Conservation (phyloP, 1,139 yeast species). For the Arxiozyma telluris region DNA sequence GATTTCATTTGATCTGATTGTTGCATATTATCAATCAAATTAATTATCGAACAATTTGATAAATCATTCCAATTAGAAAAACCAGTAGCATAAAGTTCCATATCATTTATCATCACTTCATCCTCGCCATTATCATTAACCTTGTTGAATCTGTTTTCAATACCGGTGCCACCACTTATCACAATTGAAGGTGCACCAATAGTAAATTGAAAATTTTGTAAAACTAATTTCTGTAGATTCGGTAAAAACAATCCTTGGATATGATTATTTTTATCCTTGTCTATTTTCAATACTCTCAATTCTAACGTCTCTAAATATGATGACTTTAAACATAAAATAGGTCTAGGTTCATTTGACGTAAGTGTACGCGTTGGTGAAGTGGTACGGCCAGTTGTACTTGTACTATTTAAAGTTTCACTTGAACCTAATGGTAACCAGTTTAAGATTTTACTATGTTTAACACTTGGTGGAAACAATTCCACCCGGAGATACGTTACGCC, state of each 20-base stretch:
- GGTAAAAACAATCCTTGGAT: slow-evolving; percentile 22
- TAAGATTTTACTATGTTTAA: slow-evolving; percentile 11
- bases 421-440: slow-evolving; percentile 17
- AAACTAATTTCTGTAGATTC: slow-evolving; percentile 10
- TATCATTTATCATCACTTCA: slow-evolving; percentile 7
- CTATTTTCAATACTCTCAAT: slow-evolving; percentile 12
- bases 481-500: slow-evolving; percentile 22
- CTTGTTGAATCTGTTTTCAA: not conserved
- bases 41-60: slow-evolving; percentile 10
- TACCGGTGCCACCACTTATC: not conserved
- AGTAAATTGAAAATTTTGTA: slow-evolving; percentile 8
- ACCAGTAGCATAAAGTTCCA: slow-evolving; percentile 11
- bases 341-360: slow-evolving; percentile 6
- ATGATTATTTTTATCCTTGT: slow-evolving; percentile 8
- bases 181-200: not conserved
- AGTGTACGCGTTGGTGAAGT: not conserved
- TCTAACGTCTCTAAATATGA: slow-evolving; percentile 14
- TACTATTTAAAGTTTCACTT: not conserved
- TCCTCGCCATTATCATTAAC: not conserved
- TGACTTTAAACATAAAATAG: slow-evolving; percentile 18
- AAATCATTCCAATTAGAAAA: slow-evolving; percentile 24
- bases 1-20: slow-evolving; percentile 3
- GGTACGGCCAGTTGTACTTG: not conserved
- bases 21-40: slow-evolving; percentile 2
- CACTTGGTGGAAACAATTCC: slow-evolving; percentile 20